These are phyloP conservation scores for Leccinum subrobustum DNA, from an alignment of 1,284 basidiomycete genomes.

Conservation along the genomic window DNA sequence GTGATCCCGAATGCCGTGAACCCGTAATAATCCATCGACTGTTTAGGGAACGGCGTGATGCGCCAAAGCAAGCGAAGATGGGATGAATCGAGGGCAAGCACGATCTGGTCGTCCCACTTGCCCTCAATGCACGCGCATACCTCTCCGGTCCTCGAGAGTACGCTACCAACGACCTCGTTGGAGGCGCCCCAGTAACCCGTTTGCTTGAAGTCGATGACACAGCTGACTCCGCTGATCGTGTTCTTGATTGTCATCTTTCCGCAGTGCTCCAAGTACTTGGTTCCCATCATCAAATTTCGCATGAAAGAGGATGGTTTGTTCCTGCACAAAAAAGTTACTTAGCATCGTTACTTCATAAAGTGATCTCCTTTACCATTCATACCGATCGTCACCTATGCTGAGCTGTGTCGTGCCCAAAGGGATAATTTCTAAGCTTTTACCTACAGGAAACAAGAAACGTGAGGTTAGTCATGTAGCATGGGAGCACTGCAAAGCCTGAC, in stretches of 20 bases:
- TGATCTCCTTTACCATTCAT: constrained; percentile 54
- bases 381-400: constrained; percentile 62
- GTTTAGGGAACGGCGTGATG: constrained; percentile 69
- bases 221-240: constrained; percentile 50
- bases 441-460: constrained; percentile 38
- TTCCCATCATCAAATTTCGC: constrained; percentile 86
- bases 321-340: constrained; percentile 42
- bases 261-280: constrained; percentile 84
- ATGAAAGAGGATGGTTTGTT: constrained; percentile 86
- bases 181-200: constrained; percentile 79
- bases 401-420: constrained; percentile 70
- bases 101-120: constrained; percentile 81
- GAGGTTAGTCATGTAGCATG: constrained; percentile 12
- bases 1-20: constrained; percentile 80
- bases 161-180: constrained; percentile 68
- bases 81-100: constrained; percentile 62
- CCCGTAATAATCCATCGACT: constrained; percentile 75
- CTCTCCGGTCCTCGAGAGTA: constrained; percentile 56
- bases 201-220: constrained; percentile 81
- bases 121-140: constrained; percentile 65
- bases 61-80: constrained; percentile 78
- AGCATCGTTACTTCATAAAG: neutral
- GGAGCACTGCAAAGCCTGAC: constrained; percentile 20
- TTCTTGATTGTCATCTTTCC: constrained; percentile 77
- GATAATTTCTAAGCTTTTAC: constrained; percentile 82